Base-by-base conservation (phyloP, 306 rosid genomes). In the Canavalia gladiata region DNA sequence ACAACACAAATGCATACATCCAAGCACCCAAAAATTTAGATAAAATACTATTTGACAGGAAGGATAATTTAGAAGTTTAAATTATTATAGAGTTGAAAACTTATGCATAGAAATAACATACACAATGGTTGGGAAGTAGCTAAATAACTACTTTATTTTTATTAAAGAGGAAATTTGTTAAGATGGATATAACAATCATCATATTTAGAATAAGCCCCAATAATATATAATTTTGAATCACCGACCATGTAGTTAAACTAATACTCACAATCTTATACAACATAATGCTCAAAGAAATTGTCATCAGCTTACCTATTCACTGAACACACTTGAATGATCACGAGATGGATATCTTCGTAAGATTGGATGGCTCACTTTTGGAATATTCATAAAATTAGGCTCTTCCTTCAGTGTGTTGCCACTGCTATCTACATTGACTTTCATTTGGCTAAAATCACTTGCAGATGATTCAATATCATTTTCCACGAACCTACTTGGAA, bases 401-500 rank as follows among this genome's bases (percentile, higher is more conserved):
- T 86, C 89, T 84, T 79, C 87, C 85, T 87, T 90, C 83, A 84
- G 82, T 45, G 78, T 72, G 83, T 67, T 81, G 63, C 84, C 88
- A 90, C 41, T 85, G 85, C 78, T 81, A 81, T 82, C 90, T 47
- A 72, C 47, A 10, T 62, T 81, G 72, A 86, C 56, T 52, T 83
- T 87, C 78, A 86, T 82, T 37, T 47, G 87, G 78, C 81, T 83
- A 69, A 84, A 75, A 86, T 87, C 83, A 83, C 73, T 80, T 57
- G 76, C 64, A 80, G 87, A 78, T 18, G 86, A 84, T 65, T 88
- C 92, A 65, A 81, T 87, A 52, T 85, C 85, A 76, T 81, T 89
- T 63, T 83, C 83, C 8, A 86, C 85, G 82, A 86, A 88, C 55
- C 81, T 87, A 72, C 85, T 88, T 64, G 97, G 91, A 72, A 88